Evolutionary conservation across 768 basidiomycete species (phyloP), one percentile per base, ranked within the genome.

Genomic region (Roridomyces roridus): DNA sequence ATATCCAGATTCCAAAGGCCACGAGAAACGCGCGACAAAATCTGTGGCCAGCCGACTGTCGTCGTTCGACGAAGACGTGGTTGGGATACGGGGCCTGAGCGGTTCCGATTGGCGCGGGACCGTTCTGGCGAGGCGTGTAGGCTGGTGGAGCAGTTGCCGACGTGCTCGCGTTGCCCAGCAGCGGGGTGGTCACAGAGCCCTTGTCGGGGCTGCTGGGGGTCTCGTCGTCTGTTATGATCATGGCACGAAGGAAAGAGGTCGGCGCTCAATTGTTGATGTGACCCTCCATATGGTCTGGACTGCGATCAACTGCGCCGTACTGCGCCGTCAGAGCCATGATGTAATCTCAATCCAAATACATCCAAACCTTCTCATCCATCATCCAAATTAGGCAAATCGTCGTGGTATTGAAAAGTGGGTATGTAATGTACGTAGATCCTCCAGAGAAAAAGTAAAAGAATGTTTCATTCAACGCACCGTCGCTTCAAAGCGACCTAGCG

Each of bases 1-100:
- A 31, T n/a, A 63, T 11, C 61, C 61, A 63, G 8, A 63, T 43
- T 21, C 56, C 61, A 18, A 63, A 11, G 12, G 57, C 61, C 17
- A 59, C 49, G 4, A 63, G 18, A 12, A 59, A 55, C 4, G 61
- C 57, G 11, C 42, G 37, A 28, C 24, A 47, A 49, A 63, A 63
- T 15, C 61, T 52, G 23, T 17, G 18, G 14, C 37, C 52, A n/a
- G 61, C 61, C 55, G 15, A 18, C 45, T 46, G 11, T 29, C 11
- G n/a, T 35, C 41, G 48, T 12, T 11, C 51, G 20, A 42, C 47
- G 6, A 36, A 12, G 20, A 55, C 40, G 26, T 14, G 55, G 57
- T 40, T 63, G 57, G 36, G 21, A 17, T 62, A 58, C 8, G 52
- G 51, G 4, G 24, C 52, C 23, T 53, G 46, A 17, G 36, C 25